Conservation (phyloP, 306 rosid genomes). For the Cucurbita moschata region DNA sequence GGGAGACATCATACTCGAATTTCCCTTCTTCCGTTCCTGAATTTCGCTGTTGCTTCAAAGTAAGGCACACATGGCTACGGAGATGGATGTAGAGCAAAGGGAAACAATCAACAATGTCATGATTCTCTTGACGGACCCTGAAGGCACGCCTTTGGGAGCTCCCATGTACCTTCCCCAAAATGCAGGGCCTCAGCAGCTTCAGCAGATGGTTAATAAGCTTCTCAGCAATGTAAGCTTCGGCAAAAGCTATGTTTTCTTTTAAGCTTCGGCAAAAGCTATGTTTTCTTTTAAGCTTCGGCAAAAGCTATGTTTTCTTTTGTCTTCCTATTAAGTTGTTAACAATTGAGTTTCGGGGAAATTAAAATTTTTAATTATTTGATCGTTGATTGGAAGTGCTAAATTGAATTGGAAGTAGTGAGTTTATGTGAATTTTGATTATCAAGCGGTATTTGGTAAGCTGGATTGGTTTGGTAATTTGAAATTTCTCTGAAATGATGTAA, state of each 20-base stretch:
- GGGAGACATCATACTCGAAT: not conserved
- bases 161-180: constrained; percentile 63
- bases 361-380: no score
- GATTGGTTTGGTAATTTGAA: not conserved
- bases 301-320: not conserved
- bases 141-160: constrained; percentile 45
- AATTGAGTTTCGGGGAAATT: not conserved
- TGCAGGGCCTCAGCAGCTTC: constrained; percentile 58
- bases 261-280: no score
- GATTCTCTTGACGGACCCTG: constrained; percentile 66
- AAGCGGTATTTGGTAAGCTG: not conserved
- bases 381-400: not conserved
- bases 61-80: constrained; percentile 2
- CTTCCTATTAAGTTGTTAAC: not conserved
- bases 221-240: constrained; percentile 35
- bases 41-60: not conserved
- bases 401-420: not conserved
- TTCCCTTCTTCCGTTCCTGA: not conserved
- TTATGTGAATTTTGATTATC: not conserved
- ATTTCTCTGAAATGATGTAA: not conserved
- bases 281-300: no score
- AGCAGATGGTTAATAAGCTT: constrained; percentile 64
- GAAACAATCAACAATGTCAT: constrained; percentile 31
- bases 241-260: no score
- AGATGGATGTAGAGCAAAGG: constrained; percentile 15